Percentiles rank a stretch among this genome's conserved stretches.
These are phyloP conservation scores for Cercophora samala DNA, from an alignment of 495 filamentous ascomycete genomes.

Conservation along the genomic window DNA sequence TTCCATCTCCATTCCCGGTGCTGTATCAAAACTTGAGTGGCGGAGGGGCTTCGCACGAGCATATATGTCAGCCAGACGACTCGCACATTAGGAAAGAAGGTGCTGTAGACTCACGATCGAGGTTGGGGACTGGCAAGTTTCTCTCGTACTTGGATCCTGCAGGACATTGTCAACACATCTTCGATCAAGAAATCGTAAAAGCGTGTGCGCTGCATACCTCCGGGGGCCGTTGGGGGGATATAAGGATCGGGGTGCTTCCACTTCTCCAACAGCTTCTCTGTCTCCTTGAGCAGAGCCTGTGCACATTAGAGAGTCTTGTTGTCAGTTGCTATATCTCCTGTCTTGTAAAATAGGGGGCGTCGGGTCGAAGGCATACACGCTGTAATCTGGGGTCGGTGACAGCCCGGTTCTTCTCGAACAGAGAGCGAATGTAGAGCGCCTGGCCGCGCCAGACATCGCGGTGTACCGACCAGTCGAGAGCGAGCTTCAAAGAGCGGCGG, in stretches of 20 bases:
- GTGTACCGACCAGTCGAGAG: slow-evolving; percentile 92
- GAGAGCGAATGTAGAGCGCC: slow-evolving; percentile 88
- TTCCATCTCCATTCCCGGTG: neutral
- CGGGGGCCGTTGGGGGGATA: slow-evolving; percentile 79
- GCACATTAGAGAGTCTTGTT: neutral
- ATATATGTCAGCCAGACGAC: slow-evolving; percentile 17
- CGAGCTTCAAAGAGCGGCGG: slow-evolving; percentile 83
- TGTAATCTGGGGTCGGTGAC: slow-evolving; percentile 83
- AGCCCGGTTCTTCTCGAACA: slow-evolving; percentile 92
- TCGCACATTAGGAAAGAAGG: neutral
- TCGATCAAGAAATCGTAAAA: neutral
- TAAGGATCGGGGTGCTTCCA: slow-evolving; percentile 99
- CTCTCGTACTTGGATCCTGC: slow-evolving; percentile 93
- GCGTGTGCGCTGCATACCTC: slow-evolving; percentile 60
- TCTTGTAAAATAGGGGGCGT: neutral
- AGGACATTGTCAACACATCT: slow-evolving; percentile 28
- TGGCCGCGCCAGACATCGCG: slow-evolving; percentile 90
- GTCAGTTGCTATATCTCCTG: neutral
- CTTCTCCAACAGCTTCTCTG: slow-evolving; percentile 79
- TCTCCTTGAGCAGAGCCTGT: slow-evolving; percentile 76
- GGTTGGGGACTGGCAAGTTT: slow-evolving; percentile 75
- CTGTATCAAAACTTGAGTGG: slow-evolving; percentile 43
- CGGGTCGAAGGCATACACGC: slow-evolving; percentile 54
- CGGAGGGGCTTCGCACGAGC: slow-evolving; percentile 37
- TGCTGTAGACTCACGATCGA: slow-evolving; percentile 64